Evolutionary conservation across 1,284 basidiomycete species (phyloP), one percentile per base, ranked within the genome.

Genomic region (Melampsora larici-populina): DNA sequence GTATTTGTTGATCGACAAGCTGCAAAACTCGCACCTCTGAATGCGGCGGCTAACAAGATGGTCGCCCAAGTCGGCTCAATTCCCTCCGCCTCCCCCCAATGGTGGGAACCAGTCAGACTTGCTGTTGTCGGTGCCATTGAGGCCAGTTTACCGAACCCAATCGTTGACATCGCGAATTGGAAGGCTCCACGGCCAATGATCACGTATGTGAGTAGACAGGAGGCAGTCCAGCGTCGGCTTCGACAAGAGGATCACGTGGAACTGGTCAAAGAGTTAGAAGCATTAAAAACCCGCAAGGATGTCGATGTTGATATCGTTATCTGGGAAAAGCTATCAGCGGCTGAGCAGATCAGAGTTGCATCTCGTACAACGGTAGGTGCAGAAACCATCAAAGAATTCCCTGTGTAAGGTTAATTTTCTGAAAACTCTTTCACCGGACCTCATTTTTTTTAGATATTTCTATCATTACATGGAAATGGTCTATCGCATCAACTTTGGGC

Each of bases 401-500:
- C 90, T 84, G 13, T 58, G 9, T 24, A 24, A 24, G 7, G 55
- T 58, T 58, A 6, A 13, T 4, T 55, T 55, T 5, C 51, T 24
- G 9, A 24, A 58, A 5, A 24, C 21, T 15, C 9, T 5, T 58
- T n/a, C 2, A 1, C 18, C 15, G 21, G 21, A 8, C 51, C 51
- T n/a, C 26, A 7, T 5, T 11, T 68, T 7, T 63, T 69, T 36
- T 70, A 84, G 83, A 84, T 85, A 78, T 84, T 85, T 84, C 82
- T 85, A n/a, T 84, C 84, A 48, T 84, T 85, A 1, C 84, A 85
- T 73, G 84, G 84, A 0, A 85, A 92, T 81, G 91, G 91, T 2
- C 85, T 93, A 1, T 90, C 91, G 11, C 89, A 92, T 81, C 85
- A 92, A 9, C 86, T 92, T 48, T 89, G 91, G 87, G 91, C 93